A percentile compares a stretch with the other conserved stretches of the same genome.
Evolutionary conservation across 2,329 filamentous ascomycete species (phyloP).

Genomic region (Neofusicoccum sp.): DNA sequence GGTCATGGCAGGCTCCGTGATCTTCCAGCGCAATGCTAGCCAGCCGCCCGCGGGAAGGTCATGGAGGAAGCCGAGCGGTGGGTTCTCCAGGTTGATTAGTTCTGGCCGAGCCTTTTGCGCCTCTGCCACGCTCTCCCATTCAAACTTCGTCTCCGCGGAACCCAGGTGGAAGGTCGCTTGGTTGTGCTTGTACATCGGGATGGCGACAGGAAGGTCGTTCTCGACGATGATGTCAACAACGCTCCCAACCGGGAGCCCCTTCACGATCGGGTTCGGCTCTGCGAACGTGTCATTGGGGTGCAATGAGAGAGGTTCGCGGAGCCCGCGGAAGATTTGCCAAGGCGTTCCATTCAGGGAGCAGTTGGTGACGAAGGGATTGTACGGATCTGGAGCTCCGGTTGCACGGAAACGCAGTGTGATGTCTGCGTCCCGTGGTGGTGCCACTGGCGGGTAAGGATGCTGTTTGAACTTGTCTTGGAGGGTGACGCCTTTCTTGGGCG

Average conservation of each 20-base stretch:
- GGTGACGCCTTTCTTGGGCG: constrained; percentile 16
- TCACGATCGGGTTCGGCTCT: constrained; percentile 21
- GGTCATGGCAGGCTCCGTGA: constrained; percentile 21
- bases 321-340: constrained; percentile 23
- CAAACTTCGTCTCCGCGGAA: constrained; percentile 18
- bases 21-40: constrained; percentile 23
- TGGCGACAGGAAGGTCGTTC: constrained; percentile 20
- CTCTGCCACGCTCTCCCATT: constrained; percentile 17
- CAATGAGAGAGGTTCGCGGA: constrained; percentile 21
- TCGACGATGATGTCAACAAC: constrained; percentile 23
- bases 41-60: constrained; percentile 23
- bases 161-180: constrained; percentile 21
- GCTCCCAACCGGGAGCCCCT: constrained; percentile 19
- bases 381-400: constrained; percentile 23
- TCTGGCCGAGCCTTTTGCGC: constrained; percentile 4
- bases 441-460: constrained; percentile 19
- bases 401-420: constrained; percentile 22
- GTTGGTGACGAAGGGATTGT: constrained; percentile 23
- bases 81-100: constrained; percentile 20
- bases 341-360: constrained; percentile 23
- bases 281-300: constrained; percentile 19
- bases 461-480: constrained; percentile 16
- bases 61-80: constrained; percentile 21
- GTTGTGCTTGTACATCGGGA: constrained; percentile 24
- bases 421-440: constrained; percentile 18